phyloP scores from a whole-genome alignment of 768 basidiomycete species.

The Boletellus ananas region DNA sequence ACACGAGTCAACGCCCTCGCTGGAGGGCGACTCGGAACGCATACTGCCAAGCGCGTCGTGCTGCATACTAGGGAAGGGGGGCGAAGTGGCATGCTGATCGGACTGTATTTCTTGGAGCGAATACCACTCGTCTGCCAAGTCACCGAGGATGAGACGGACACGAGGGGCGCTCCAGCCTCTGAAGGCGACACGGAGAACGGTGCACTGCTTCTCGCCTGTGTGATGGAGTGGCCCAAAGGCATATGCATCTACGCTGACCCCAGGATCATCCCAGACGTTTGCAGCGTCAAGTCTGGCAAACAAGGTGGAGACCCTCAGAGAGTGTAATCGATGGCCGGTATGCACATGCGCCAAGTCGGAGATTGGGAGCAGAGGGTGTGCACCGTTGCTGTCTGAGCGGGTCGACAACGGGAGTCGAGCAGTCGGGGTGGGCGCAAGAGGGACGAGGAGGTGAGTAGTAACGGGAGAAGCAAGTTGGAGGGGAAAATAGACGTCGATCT shows the following conservation, averaged over 20 bases:
- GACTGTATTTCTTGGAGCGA: constrained; percentile 54
- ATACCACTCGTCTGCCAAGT: constrained; percentile 74
- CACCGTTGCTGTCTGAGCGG: constrained; percentile 7
- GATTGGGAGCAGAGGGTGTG: constrained; percentile 49
- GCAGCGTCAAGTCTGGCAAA: constrained; percentile 69
- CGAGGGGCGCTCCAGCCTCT: constrained; percentile 66
- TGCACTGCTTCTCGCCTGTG: constrained; percentile 51
- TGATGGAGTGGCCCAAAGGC: constrained; percentile 47
- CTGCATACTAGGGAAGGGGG: constrained; percentile 1
- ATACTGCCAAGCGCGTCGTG: background rate
- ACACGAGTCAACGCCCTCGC: constrained; percentile 7
- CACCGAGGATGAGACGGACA: constrained; percentile 66
- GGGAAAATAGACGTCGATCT: constrained; percentile 64
- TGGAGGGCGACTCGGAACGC: background rate
- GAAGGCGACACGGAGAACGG: constrained; percentile 65
- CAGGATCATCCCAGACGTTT: constrained; percentile 53
- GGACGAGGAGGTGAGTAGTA: constrained; percentile 67
- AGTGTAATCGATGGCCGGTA: constrained; percentile 49
- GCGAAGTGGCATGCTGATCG: constrained; percentile 6
- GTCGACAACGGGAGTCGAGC: constrained; percentile 55
- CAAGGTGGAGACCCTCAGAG: constrained; percentile 60
- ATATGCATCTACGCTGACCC: constrained; percentile 53
- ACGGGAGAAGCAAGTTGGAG: constrained; percentile 35
- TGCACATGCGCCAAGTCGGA: constrained; percentile 51
- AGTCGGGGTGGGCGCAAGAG: constrained; percentile 73